Evolutionary conservation across 768 basidiomycete genomes (phyloP).

Genomic region (Boletus pseudopeckii): DNA sequence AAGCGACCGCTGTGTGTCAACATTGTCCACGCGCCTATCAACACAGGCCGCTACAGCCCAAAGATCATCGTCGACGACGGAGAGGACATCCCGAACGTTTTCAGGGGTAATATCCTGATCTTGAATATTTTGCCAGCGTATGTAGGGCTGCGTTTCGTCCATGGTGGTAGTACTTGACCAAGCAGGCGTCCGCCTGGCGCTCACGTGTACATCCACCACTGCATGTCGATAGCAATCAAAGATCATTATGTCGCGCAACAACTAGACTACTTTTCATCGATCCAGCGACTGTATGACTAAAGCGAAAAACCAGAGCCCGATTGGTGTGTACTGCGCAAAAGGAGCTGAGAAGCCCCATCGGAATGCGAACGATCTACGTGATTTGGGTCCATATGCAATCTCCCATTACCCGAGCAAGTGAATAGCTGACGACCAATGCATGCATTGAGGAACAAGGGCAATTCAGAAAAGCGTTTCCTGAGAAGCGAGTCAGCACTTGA

Average conservation of each 20-base stretch:
- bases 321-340: constrained; percentile 8
- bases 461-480: constrained; percentile 78
- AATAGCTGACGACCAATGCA: constrained; percentile 6
- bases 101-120: constrained; percentile 58
- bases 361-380: constrained; percentile 1
- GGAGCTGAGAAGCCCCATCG: background rate
- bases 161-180: constrained; percentile 23
- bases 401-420: constrained; percentile 21
- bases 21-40: constrained; percentile 62
- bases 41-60: constrained; percentile 77
- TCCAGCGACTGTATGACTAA: constrained; percentile 5
- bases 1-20: constrained; percentile 51
- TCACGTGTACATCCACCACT: background rate
- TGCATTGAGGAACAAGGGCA: background rate
- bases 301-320: constrained; percentile 46
- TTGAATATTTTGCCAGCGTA: constrained; percentile 53
- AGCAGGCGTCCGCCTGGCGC: background rate
- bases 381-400: constrained; percentile 8
- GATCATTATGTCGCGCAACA: constrained; percentile 1
- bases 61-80: constrained; percentile 56
- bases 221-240: background rate
- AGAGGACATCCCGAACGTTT: constrained; percentile 46
- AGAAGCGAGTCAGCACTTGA: constrained; percentile 13
- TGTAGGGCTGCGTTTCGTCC: constrained; percentile 38
- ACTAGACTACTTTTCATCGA: constrained; percentile 31